Evolutionary conservation across 495 filamentous ascomycete species (phyloP).

Genomic region (Aspergillus incahuasiensis): DNA sequence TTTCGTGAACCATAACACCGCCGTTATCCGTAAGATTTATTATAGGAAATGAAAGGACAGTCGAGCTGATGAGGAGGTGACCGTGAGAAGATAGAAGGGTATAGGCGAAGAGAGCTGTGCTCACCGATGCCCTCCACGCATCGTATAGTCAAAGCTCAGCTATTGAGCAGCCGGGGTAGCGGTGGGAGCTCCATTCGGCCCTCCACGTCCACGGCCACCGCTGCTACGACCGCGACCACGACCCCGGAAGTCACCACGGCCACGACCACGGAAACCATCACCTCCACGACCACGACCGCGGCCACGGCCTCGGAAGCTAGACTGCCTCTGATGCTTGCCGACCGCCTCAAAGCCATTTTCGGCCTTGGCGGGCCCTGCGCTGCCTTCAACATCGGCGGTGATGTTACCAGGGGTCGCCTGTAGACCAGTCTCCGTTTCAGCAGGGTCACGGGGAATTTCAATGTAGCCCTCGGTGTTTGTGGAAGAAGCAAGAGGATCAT

Average conservation of each 20-base stretch:
- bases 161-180: slow-evolving; percentile 20
- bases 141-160: neutral
- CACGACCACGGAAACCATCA: slow-evolving; percentile 42
- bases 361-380: slow-evolving; percentile 46
- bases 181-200: slow-evolving; percentile 26
- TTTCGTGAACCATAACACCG: slow-evolving; percentile 44
- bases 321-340: slow-evolving; percentile 45
- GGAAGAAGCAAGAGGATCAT: slow-evolving; percentile 37
- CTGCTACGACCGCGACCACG: slow-evolving; percentile 28
- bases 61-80: neutral
- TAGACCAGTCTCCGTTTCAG: slow-evolving; percentile 67
- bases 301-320: slow-evolving; percentile 50
- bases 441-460: slow-evolving; percentile 66
- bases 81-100: slow-evolving; percentile 1
- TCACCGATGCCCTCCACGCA: neutral
- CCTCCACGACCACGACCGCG: slow-evolving; percentile 55
- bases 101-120: neutral
- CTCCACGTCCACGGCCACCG: slow-evolving; percentile 34
- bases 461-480: slow-evolving; percentile 70
- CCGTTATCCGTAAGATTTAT: slow-evolving; percentile 21
- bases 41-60: slow-evolving; percentile 12
- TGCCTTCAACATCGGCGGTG: slow-evolving; percentile 20
- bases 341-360: slow-evolving; percentile 70
- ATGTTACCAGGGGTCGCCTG: slow-evolving; percentile 53
- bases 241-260: slow-evolving; percentile 28